Evolutionary conservation across 2,329 filamentous ascomycete genomes (phyloP).

Genomic region (Fusarium pininemorale): DNA sequence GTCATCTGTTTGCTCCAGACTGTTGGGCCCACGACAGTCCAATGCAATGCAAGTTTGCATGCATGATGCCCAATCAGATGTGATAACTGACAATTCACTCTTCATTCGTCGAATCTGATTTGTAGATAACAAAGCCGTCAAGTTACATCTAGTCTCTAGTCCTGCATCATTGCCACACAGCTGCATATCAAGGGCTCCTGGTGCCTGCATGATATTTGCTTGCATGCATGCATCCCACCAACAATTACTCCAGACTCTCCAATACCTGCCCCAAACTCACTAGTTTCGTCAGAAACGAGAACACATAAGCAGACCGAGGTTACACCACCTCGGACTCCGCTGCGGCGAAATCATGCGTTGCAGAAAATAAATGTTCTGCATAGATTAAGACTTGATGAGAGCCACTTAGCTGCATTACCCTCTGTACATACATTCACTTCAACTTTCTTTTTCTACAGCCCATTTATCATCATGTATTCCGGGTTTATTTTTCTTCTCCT

Average conservation of each 20-base stretch:
- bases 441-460: neutral
- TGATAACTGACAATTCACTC: neutral
- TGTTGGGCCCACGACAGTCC: neutral
- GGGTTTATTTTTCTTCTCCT: neutral
- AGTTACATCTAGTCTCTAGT: neutral
- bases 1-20: neutral
- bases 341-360: neutral
- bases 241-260: neutral
- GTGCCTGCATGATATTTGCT: neutral
- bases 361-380: neutral
- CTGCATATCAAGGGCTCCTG: neutral
- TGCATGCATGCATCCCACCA: neutral
- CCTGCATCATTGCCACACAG: neutral
- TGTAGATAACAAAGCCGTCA: neutral
- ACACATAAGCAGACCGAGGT: neutral
- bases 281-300: neutral
- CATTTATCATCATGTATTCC: neutral
- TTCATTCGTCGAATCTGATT: neutral
- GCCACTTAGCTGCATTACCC: neutral
- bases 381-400: conserved; percentile 1
- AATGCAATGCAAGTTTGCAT: neutral
- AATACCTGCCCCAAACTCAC: neutral
- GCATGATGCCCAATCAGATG: no score
- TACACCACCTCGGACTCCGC: neutral
- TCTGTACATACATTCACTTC: neutral